Conservation (phyloP, 345 rosid species). For the Kandelia obovata region DNA sequence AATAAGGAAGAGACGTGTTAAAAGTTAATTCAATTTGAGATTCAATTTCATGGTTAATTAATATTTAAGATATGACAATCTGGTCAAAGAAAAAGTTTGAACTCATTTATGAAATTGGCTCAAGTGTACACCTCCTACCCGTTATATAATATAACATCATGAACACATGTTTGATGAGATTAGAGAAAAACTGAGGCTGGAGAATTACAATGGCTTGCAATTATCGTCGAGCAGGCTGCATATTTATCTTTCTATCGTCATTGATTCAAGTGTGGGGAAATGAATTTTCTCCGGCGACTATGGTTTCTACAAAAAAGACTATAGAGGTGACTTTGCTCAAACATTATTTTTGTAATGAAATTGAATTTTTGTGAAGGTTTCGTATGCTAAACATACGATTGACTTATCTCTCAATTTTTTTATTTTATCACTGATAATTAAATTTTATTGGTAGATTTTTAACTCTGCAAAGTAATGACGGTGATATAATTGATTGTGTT, state of each 20-base stretch:
- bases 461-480: neutral
- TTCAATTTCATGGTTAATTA: no score
- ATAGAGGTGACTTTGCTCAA: neutral
- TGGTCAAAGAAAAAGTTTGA: no score
- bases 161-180: neutral
- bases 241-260: neutral
- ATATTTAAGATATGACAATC: no score
- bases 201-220: neutral
- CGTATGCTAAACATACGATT: no score
- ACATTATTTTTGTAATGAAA: neutral
- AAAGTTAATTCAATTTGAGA: neutral
- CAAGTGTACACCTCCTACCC: no score
- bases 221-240: neutral
- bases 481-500: conserved; percentile 26
- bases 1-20: no score
- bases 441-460: neutral
- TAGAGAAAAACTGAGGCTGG: neutral
- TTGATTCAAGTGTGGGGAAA: neutral
- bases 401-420: no score
- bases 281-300: neutral
- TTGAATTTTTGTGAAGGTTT: neutral
- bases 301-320: neutral
- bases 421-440: no score
- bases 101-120: no score
- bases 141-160: no score